Evolutionary conservation across 2,329 filamentous ascomycete genomes (phyloP).

Genomic region (Pseudogymnoascus sp.): DNA sequence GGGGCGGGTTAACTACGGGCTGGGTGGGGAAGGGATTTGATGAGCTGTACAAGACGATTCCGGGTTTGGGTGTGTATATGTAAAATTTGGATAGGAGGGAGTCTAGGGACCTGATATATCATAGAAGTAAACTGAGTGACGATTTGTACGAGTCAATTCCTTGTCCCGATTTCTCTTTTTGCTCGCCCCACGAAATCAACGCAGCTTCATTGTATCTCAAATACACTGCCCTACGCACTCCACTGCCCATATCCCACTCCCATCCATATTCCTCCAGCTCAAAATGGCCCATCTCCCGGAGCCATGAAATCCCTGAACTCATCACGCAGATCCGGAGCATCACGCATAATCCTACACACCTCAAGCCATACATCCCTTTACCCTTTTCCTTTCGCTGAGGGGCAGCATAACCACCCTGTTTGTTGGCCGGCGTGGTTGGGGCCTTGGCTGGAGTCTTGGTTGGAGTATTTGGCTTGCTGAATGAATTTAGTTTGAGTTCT

Average conservation of each 20-base stretch:
- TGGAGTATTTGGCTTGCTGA: neutral
- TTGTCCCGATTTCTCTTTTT: neutral
- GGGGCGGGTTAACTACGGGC: conserved; percentile 60
- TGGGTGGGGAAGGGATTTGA: conserved; percentile 82
- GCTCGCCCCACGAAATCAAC: neutral
- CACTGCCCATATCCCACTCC: neutral
- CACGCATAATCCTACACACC: neutral
- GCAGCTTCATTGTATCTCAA: neutral
- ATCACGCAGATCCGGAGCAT: neutral
- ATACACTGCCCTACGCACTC: neutral
- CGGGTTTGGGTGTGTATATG: conserved; percentile 47
- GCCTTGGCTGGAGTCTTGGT: neutral
- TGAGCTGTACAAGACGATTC: conserved; percentile 57
- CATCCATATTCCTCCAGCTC: neutral
- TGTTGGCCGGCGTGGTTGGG: neutral
- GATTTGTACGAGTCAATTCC: neutral
- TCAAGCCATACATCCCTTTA: neutral
- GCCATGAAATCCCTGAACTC: neutral
- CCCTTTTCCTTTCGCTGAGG: neutral
- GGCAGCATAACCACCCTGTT: neutral
- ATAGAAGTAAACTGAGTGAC: neutral
- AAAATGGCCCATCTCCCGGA: neutral
- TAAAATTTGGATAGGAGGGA: conserved; percentile 20
- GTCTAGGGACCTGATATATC: neutral
- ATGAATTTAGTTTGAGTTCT: neutral